Evolutionary conservation across 192 early-diverging fungal species (phyloP).

Genomic region (Physocladia obscura): DNA sequence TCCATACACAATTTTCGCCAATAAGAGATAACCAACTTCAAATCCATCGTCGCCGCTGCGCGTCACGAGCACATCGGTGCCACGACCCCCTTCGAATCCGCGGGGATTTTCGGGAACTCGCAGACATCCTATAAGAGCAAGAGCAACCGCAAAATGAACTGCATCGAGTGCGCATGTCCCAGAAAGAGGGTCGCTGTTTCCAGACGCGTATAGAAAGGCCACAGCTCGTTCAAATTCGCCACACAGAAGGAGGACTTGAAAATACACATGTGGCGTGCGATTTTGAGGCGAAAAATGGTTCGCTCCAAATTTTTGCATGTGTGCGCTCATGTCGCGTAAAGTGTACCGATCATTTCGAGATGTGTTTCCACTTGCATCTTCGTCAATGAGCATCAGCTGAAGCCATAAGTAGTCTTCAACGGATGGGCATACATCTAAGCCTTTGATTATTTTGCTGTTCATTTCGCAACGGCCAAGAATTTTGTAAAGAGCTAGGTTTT

Average conservation of each 20-base stretch:
- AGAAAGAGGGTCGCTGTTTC: not conserved
- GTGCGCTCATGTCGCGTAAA: conserved; percentile 59
- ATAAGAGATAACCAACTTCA: conserved; percentile 45
- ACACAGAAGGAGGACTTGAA: conserved; percentile 78
- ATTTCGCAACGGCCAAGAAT: conserved; percentile 88
- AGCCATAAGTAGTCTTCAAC: conserved; percentile 96
- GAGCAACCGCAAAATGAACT: conserved; percentile 84
- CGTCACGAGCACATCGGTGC: conserved; percentile 11
- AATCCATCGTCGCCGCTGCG: not conserved
- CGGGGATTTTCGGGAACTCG: conserved; percentile 61
- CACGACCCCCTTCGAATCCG: conserved; percentile 34
- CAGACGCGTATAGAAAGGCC: conserved; percentile 64
- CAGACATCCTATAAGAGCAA: conserved; percentile 78
- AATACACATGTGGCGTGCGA: conserved; percentile 62
- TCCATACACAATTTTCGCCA: conserved; percentile 51
- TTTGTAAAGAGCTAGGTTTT: conserved; percentile 77
- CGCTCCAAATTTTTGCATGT: conserved; percentile 68
- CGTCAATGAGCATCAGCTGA: conserved; percentile 73
- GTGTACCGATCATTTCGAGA: conserved; percentile 56
- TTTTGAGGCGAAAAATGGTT: conserved; percentile 64
- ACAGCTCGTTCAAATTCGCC: conserved; percentile 92
- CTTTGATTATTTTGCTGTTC: conserved; percentile 54
- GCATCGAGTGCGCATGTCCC: conserved; percentile 69
- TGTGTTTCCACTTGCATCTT: conserved; percentile 39
- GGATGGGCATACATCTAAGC: conserved; percentile 65